phyloP scores from a whole-genome alignment of 352 stramenopile species.

The Phytophthora macrochlamydospora region DNA sequence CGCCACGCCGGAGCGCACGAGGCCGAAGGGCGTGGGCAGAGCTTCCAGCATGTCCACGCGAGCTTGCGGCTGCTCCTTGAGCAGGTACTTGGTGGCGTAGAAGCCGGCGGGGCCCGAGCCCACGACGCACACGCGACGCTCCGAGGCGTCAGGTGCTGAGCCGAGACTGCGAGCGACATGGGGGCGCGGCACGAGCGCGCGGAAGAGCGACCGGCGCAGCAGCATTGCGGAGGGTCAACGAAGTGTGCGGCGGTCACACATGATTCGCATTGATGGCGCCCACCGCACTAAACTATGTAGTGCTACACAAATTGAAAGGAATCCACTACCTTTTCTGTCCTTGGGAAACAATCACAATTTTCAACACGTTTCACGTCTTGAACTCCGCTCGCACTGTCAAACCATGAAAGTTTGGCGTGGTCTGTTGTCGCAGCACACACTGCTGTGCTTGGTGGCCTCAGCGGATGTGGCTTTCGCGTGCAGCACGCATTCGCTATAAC shows the following conservation, averaged over 20 bases:
- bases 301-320: too few relatives aligned
- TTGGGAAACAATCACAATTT: too few relatives aligned
- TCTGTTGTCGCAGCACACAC: too few relatives aligned
- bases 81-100: conserved; percentile 95
- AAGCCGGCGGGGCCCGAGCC: conserved; percentile 92
- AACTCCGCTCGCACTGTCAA: too few relatives aligned
- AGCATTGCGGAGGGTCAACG: conserved; percentile 1
- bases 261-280: too few relatives aligned
- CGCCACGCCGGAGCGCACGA: conserved; percentile 97
- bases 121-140: conserved; percentile 87
- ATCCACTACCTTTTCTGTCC: too few relatives aligned
- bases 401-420: too few relatives aligned
- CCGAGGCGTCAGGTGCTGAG: conserved; percentile 15
- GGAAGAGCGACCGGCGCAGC: conserved; percentile 8
- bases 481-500: too few relatives aligned
- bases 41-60: conserved; percentile 94
- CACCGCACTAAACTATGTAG: too few relatives aligned
- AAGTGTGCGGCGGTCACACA: background rate
- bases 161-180: conserved; percentile 18
- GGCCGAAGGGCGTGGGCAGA: conserved; percentile 94
- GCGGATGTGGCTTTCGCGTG: too few relatives aligned
- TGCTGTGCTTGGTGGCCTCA: too few relatives aligned
- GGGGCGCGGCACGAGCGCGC: background rate
- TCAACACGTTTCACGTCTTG: too few relatives aligned
- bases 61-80: conserved; percentile 75